phyloP scores from a whole-genome alignment of 192 early-diverging fungal genomes.

The Podila verticillata region DNA sequence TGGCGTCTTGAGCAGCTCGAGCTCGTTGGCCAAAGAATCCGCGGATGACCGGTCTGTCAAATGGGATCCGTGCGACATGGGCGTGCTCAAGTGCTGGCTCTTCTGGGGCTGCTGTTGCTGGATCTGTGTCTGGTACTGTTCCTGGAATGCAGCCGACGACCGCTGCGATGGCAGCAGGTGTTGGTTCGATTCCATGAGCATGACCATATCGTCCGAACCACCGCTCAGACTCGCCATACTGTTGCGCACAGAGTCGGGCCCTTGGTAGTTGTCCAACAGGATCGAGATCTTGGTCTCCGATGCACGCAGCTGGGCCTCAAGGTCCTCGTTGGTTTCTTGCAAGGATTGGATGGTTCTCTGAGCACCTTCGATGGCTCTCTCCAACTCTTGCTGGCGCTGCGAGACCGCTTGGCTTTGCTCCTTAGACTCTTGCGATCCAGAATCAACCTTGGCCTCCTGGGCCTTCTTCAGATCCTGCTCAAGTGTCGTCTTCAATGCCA shows the following conservation, averaged over 20 bases:
- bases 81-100: conserved; percentile 4
- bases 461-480: conserved; percentile 11
- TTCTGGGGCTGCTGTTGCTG: neutral
- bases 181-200: conserved; percentile 32
- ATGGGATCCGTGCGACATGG: conserved; percentile 32
- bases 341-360: conserved; percentile 31
- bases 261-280: conserved; percentile 43
- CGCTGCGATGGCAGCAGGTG: conserved; percentile 7
- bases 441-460: conserved; percentile 3
- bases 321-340: conserved; percentile 16
- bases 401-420: neutral
- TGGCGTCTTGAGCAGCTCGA: conserved; percentile 26
- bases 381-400: conserved; percentile 28
- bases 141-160: neutral
- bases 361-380: conserved; percentile 38
- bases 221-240: conserved; percentile 39
- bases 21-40: conserved; percentile 45
- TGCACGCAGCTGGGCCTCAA: conserved; percentile 28
- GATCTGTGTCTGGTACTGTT: neutral
- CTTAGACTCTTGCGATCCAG: neutral
- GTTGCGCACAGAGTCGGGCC: conserved; percentile 43
- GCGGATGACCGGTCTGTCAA: conserved; percentile 40
- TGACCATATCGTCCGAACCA: conserved; percentile 32
- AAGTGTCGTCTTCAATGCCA: conserved; percentile 3
- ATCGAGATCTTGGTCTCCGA: conserved; percentile 50